Base-by-base conservation (phyloP, 2,329 filamentous ascomycete species). In the Alternaria conjuncta region DNA sequence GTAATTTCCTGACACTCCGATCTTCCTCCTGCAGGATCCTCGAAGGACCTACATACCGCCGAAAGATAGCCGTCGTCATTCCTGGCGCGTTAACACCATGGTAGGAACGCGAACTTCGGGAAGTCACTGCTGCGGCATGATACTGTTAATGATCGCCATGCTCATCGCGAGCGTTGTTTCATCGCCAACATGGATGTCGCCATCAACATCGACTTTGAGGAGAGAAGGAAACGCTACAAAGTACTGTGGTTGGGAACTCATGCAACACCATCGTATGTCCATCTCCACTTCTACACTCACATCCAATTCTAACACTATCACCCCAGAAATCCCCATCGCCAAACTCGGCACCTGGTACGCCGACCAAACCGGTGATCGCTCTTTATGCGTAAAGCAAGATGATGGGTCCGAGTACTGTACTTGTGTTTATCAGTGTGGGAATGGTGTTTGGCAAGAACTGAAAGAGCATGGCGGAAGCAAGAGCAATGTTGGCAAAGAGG, bases 371-470 rank as follows among this genome's bases (percentile, higher is more conserved):
- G 59, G 58, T 15, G 64, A 70, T 51, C 59, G 60, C 5, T 67
- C 68, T 5, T 51, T 64, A 8, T 69, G 68, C n/a, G 54, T 57
- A 4, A 20, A 23, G 3, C 51, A 57, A 12, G 47, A 50, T 11
- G 46, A 55, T 3, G 66, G 59, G 4, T 51, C 32, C 8, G 57
- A 60, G 26, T 70, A 69, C 21, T 70, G 68, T 56, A 67, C 66
- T 5, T 70, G 66, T 28, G 65, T 70, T 7, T 69, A 65, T n/a
- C 61, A 69, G 41, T 70, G 68, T 23, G 66, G 68, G 3, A 70
- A 69, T 59, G 68, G 68, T 3, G 60, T 69, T 23, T 70, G 68
- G 68, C n/a, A n/a, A n/a, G n/a, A n/a, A n/a, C n/a, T 3, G 10
- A 25, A 54, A 3, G 28, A 15, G 3, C 6, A 47, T n/a, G 3